Conservation (phyloP, 345 rosid genomes). For the Syzygium grande region DNA sequence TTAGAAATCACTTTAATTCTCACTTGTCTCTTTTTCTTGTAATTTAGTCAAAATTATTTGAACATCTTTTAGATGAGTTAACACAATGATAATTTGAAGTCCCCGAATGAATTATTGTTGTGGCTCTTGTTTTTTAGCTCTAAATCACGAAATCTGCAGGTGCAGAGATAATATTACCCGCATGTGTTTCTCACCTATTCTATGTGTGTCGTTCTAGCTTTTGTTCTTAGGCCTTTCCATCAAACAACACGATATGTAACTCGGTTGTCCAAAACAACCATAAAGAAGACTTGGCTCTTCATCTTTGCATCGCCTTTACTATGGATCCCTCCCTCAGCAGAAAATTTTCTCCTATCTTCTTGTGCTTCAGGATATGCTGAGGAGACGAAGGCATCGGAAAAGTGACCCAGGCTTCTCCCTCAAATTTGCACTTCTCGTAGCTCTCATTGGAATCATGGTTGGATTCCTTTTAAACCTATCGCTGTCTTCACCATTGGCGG, state of each 20-base stretch:
- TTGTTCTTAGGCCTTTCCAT: neutral
- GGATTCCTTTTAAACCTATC: conserved; percentile 72
- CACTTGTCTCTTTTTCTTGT: neutral
- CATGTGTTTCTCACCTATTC: neutral
- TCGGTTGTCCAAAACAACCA: neutral
- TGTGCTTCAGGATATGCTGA: conserved; percentile 52
- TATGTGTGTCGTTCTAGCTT: neutral
- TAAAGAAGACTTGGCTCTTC: neutral
- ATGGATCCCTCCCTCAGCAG: neutral
- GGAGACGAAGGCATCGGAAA: conserved; percentile 54
- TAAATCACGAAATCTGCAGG: neutral
- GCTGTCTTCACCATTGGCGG: conserved; percentile 35
- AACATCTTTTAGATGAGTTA: neutral
- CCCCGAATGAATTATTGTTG: neutral
- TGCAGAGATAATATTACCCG: neutral
- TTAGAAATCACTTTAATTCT: neutral
- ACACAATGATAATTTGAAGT: neutral
- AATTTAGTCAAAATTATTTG: neutral
- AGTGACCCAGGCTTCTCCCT: conserved; percentile 51
- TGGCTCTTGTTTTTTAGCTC: neutral
- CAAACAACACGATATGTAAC: neutral
- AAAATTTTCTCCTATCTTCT: neutral
- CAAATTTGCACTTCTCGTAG: conserved; percentile 66
- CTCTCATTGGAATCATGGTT: conserved; percentile 64
- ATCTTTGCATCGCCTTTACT: neutral